Evolutionary conservation across 108 stramenopile genomes (phyloP).

Genomic region (Schizochytrium sp.): DNA sequence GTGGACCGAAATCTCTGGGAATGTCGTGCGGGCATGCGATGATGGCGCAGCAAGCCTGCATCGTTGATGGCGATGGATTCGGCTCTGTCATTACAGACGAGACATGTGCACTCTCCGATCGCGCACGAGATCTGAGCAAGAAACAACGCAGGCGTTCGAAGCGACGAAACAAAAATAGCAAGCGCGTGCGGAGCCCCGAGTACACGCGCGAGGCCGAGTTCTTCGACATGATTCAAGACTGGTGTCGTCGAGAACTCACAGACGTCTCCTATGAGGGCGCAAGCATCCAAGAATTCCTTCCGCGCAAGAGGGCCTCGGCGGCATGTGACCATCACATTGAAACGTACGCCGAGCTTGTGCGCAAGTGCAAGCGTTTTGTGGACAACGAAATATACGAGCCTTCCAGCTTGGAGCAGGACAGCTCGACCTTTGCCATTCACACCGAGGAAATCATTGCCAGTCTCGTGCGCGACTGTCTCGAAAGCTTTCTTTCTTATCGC

Average conservation of each 20-base stretch:
- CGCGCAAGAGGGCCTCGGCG: neutral
- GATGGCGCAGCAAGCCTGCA: too few species aligned
- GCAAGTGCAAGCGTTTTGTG: neutral
- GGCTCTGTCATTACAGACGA: too few species aligned
- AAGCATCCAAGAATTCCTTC: neutral
- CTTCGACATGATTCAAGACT: neutral
- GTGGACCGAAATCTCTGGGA: too few species aligned
- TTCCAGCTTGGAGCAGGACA: neutral
- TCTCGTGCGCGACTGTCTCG: slow-evolving; percentile 9
- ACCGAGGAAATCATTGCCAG: neutral
- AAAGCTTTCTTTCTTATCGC: neutral
- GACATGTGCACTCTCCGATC: too few species aligned
- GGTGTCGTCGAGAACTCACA: neutral
- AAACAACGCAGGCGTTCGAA: too few species aligned
- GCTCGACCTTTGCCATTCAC: neutral
- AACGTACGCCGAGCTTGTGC: neutral
- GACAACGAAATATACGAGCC: neutral
- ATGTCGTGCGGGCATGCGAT: too few species aligned
- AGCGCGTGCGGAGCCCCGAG: neutral
- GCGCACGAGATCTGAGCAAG: too few species aligned
- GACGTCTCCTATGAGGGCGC: neutral
- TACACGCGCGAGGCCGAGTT: neutral
- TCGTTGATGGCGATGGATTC: too few species aligned
- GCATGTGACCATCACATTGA: neutral
- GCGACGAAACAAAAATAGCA: neutral